A percentile compares a stretch with the other conserved stretches of the same genome.
phyloP scores from a whole-genome alignment of 176 grass and related monocot genomes.

The Microstegium vimineum region DNA sequence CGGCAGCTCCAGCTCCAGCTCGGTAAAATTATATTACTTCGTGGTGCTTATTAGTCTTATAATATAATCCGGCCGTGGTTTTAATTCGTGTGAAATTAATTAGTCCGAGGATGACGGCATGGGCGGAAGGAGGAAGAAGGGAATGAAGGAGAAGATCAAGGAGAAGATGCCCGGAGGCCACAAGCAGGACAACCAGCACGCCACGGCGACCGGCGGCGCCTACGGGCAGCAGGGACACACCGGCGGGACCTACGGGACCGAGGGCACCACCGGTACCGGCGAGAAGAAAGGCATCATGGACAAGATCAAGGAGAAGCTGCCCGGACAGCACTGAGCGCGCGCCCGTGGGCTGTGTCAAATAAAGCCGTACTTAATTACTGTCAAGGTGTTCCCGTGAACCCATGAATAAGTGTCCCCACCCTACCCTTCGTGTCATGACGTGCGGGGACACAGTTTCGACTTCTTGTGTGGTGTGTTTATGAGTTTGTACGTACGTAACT shows the following conservation, averaged over 20 bases:
- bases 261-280: not conserved
- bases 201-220: too few relatives aligned
- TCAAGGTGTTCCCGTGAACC: too few relatives aligned
- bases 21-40: too few relatives aligned
- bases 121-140: not conserved
- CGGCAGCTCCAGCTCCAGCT: constrained; percentile 42
- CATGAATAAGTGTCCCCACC: too few relatives aligned
- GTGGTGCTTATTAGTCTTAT: not conserved
- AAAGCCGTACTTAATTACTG: too few relatives aligned
- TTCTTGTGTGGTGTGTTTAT: too few relatives aligned
- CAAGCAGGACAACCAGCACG: not conserved
- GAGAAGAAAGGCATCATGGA: not conserved
- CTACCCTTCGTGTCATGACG: too few relatives aligned
- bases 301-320: not conserved
- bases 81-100: too few relatives aligned
- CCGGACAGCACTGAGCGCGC: not conserved
- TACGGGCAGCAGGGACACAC: too few relatives aligned
- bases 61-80: not conserved
- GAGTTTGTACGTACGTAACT: too few relatives aligned
- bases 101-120: constrained; percentile 1
- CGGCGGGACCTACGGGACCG: not conserved
- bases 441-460: too few relatives aligned
- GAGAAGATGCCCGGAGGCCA: not conserved
- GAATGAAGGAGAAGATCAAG: not conserved
- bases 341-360: too few relatives aligned